Evolutionary conservation across 495 filamentous ascomycete genomes (phyloP), one percentile per base, ranked within the genome.

Genomic region (Aspergillus leporis): DNA sequence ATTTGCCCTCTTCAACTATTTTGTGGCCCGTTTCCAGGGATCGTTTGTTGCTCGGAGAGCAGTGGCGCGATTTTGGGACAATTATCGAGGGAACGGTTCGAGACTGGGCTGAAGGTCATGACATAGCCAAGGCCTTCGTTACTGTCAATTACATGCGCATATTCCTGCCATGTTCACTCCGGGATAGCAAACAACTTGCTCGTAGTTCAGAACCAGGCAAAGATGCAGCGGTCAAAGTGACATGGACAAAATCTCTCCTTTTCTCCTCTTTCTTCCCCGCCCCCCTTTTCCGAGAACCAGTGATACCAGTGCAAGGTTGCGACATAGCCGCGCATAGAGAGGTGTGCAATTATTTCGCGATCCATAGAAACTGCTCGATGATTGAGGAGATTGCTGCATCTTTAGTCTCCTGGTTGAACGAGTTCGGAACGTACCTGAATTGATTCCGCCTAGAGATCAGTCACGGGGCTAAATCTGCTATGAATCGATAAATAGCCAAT

Each of bases 1-100:
- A 67, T 92, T 91, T 61, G 82, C 88, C 16, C 76, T 94, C 28
- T 91, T 92, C 80, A 93, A 78, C 70, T 92, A 85, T 66, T 91
- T 85, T 68, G 83, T 87, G 45, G 62, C 72, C 21, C 81, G 84
- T 1, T 91, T 85, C 61, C 64, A 72, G 12, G 79, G 77, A 25
- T 67, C 65, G 6, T 48, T 59, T 16, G 59, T 77, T 23, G 76
- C 75, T 22, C 72, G 76, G 61, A 64, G 70, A 21, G 78, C 78
- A 21, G 75, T 81, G 23, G 74, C 69, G 40, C 75, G 77, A 12
- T 83, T 78, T 57, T 83, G 80, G 80, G 70, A 80, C 58, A 74
- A 71, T 52, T 75, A 71, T 55, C 72, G 70, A 49, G 73, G 70
- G 23, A 50, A 66, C 23, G 58, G 66, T 21, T 59, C 64, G 18